Evolutionary conservation across 768 basidiomycete genomes (phyloP), one percentile per base, ranked within the genome.

Genomic region (Suillus sp.): DNA sequence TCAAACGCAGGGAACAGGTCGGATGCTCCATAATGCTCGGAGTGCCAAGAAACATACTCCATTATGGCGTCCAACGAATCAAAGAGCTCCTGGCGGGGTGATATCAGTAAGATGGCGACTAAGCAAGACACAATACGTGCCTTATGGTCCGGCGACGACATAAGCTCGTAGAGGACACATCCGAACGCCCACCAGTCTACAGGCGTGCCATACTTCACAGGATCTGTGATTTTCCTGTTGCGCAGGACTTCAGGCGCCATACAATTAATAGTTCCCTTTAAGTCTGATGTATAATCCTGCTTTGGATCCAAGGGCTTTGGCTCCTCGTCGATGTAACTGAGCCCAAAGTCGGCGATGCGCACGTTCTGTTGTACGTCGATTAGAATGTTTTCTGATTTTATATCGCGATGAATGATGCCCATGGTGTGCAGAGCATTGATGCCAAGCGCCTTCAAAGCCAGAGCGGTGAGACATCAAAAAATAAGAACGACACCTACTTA

Each of bases 351-450:
- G 3, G 76, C 70, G 20, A 83, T 79, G 30, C 77, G 75, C 25
- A 81, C 67, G 42, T 81, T 81, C 56, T 74, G 74, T 4, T 68
- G 69, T 8, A 62, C 65, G 64, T 81, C 81, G 58, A 90, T 77
- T n/a, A 91, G 79, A 48, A 91, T 81, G 64, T 91, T 90, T 75
- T 86, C 86, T 3, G 87, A 82, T 68, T 91, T 90, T 62, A 91
- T 81, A 65, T 90, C 87, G 16, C 88, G 81, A 72, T 90, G 88
- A 37, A 90, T 81, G 60, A 90, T 83, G 48, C 86, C 87, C 71
- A 86, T 80, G 30, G 74, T 74, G 66, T 90, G 88, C 47, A 91
- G 72, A 47, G 75, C 70, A 3, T 72, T 64, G n/a, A 82, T 69
- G 1, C 80, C 81, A 35, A 77, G 75, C 7, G 76, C 74, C 80